phyloP scores from a whole-genome alignment of 768 basidiomycete species.

The Mrakia blollopis region DNA sequence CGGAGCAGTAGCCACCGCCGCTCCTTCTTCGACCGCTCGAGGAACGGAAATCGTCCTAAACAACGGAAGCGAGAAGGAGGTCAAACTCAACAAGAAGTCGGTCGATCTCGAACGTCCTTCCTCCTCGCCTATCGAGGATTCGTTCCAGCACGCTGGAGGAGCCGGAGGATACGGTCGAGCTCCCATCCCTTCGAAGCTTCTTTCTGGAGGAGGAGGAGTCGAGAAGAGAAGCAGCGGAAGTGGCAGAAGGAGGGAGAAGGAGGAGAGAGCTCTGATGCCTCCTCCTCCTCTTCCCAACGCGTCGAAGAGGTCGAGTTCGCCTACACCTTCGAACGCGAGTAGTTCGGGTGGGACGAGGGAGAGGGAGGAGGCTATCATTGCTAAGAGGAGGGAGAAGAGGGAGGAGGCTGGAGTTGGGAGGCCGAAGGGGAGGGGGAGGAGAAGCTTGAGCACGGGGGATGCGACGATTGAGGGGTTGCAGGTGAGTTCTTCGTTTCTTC shows the following conservation, averaged over 20 bases:
- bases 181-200: neutral
- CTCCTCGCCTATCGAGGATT: conserved; percentile 20
- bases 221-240: neutral
- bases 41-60: conserved; percentile 6
- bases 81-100: neutral
- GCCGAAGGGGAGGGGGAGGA: neutral
- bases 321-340: conserved; percentile 20
- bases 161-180: neutral
- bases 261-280: conserved; percentile 29
- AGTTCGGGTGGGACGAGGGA: neutral
- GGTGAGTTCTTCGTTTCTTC: neutral
- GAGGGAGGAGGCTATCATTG: conserved; percentile 22
- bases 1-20: conserved; percentile 1
- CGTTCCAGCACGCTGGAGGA: neutral
- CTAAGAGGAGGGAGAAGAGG: conserved; percentile 13
- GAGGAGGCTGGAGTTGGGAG: neutral
- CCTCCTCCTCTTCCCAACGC: conserved; percentile 21
- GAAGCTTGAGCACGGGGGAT: conserved; percentile 23
- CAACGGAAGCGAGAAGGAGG: conserved; percentile 23
- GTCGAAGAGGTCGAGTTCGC: conserved; percentile 1
- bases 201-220: neutral
- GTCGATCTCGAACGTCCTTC: conserved; percentile 3
- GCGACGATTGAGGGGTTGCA: neutral
- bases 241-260: neutral
- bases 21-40: neutral